Conservation (phyloP, 495 filamentous ascomycete species). For the Aspergillus avenaceus region DNA sequence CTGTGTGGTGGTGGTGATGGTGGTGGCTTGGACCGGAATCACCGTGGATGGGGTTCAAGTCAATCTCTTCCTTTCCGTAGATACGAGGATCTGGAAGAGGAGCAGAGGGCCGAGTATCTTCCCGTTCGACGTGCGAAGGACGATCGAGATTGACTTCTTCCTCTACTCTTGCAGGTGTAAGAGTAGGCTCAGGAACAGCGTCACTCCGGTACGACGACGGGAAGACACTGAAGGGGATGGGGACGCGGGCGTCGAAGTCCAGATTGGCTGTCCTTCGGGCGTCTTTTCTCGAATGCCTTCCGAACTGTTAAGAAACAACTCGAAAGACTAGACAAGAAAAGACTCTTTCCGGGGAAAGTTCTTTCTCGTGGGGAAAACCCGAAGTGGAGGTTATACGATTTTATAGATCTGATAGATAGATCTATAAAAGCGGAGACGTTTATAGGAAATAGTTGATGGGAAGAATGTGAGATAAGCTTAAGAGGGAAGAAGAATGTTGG, state of each 20-base stretch:
- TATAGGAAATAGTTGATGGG: slow-evolving; percentile 18
- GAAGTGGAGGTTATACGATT: slow-evolving; percentile 17
- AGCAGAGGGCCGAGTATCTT: slow-evolving; percentile 73
- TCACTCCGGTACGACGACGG: slow-evolving; percentile 95
- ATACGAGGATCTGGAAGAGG: slow-evolving; percentile 62
- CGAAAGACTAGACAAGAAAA: slow-evolving; percentile 97
- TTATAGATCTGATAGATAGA: slow-evolving; percentile 17
- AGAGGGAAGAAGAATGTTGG: slow-evolving; percentile 14
- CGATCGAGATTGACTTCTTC: slow-evolving; percentile 80
- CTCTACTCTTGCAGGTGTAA: slow-evolving; percentile 69
- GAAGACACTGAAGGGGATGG: slow-evolving; percentile 99
- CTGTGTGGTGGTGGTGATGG: slow-evolving; percentile 6
- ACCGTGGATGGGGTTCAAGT: slow-evolving; percentile 64
- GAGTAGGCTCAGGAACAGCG: slow-evolving; percentile 75
- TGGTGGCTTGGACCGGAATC: slow-evolving; percentile 25
- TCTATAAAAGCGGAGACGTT: slow-evolving; percentile 14
- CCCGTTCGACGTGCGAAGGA: slow-evolving; percentile 82
- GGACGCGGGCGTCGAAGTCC: slow-evolving; percentile 99
- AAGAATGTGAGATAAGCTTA: slow-evolving; percentile 28
- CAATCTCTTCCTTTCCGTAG: slow-evolving; percentile 79
- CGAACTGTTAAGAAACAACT: slow-evolving; percentile 67
- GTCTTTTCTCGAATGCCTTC: slow-evolving; percentile 92
- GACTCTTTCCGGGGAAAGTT: slow-evolving; percentile 43
- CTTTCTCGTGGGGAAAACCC: slow-evolving; percentile 34
- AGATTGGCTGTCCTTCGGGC: slow-evolving; percentile 87